Evolutionary conservation across 768 basidiomycete genomes (phyloP).

Genomic region (Postia placenta): DNA sequence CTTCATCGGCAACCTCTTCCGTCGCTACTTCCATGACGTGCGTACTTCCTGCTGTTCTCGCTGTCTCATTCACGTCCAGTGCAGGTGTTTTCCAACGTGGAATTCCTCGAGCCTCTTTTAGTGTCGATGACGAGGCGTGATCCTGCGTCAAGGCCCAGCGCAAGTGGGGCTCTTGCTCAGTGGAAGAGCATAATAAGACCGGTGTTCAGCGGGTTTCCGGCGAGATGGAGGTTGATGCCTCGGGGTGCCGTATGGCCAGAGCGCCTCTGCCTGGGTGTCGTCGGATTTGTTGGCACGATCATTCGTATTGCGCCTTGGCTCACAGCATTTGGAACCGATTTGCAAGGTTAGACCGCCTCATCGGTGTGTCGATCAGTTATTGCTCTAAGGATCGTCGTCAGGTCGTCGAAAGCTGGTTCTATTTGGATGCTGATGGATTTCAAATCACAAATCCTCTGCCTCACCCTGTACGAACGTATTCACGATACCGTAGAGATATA

Average conservation of each 20-base stretch:
- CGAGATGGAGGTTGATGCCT: neutral
- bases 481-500: too few species aligned
- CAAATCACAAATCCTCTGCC: too few species aligned
- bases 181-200: constrained; percentile 1
- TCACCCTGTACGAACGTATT: too few species aligned
- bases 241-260: neutral
- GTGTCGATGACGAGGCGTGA: constrained; percentile 8
- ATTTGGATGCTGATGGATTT: too few species aligned
- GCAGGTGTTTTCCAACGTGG: constrained; percentile 5
- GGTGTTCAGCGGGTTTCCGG: neutral
- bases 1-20: constrained; percentile 12
- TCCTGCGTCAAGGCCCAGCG: constrained; percentile 5
- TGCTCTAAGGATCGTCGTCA: too few species aligned
- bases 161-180: constrained; percentile 1
- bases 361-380: neutral
- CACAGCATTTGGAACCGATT: neutral
- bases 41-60: neutral
- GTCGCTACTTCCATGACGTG: constrained; percentile 11
- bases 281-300: neutral
- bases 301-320: neutral
- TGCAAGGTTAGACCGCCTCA: neutral
- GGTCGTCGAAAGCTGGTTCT: too few species aligned
- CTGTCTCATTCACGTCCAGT: neutral
- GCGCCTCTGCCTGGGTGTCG: neutral
- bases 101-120: constrained; percentile 10